A percentile compares a stretch with the other conserved stretches of the same genome.
These are phyloP conservation scores for Prunus kanzakura DNA, from an alignment of 306 rosid genomes.

Conservation along the genomic window DNA sequence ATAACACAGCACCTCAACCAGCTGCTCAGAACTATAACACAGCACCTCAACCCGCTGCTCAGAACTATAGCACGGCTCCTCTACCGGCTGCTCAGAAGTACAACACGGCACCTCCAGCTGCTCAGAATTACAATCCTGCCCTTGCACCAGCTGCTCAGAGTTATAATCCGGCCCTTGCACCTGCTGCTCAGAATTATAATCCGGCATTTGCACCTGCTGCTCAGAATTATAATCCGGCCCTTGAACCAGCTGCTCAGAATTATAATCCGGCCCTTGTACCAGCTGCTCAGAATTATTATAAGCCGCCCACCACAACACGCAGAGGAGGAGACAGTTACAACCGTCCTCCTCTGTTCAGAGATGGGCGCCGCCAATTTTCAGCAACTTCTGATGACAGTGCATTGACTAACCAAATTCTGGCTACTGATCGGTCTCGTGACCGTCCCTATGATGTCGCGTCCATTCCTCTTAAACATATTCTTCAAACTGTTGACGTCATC, in stretches of 20 bases:
- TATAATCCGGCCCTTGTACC: neutral
- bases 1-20: neutral
- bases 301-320: neutral
- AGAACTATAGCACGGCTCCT: neutral
- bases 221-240: neutral
- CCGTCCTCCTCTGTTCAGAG: neutral
- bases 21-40: neutral
- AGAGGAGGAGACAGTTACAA: constrained; percentile 7
- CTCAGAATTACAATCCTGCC: neutral
- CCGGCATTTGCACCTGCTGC: neutral
- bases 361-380: constrained; percentile 11
- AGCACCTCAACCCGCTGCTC: neutral
- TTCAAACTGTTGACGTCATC: constrained; percentile 47
- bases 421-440: constrained; percentile 7
- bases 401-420: constrained; percentile 17
- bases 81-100: neutral
- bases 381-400: constrained; percentile 1
- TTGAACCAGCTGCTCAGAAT: neutral
- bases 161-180: neutral
- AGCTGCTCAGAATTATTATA: neutral
- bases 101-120: neutral
- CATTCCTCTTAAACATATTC: constrained; percentile 38
- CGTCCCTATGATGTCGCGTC: constrained; percentile 13
- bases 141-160: neutral
- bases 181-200: neutral